Evolutionary conservation across 345 rosid genomes (phyloP).

Genomic region (Acer negundo): DNA sequence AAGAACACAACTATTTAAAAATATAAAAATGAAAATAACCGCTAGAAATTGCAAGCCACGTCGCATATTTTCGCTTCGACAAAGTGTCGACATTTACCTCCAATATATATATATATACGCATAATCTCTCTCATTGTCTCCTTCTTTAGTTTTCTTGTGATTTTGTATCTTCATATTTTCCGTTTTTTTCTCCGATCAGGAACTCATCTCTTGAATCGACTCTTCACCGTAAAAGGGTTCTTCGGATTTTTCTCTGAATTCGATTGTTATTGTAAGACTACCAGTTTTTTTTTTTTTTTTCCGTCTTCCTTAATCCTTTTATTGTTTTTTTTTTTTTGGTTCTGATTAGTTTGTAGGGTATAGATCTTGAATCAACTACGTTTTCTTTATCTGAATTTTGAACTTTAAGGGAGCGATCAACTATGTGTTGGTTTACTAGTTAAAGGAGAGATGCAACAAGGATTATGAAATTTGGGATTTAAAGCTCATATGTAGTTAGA

Average conservation of each 20-base stretch:
- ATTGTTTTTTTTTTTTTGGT: background rate
- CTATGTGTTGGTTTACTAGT: background rate
- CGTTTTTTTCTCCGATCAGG: constrained; percentile 12
- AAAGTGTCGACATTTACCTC: constrained; percentile 6
- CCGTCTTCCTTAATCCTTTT: background rate
- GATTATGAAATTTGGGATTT: constrained; percentile 4
- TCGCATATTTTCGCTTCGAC: background rate
- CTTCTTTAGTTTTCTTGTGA: background rate
- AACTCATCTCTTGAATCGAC: background rate
- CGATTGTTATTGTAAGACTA: constrained; percentile 7
- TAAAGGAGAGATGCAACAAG: background rate
- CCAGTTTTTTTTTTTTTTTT: background rate
- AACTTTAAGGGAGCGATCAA: background rate
- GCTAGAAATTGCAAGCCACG: constrained; percentile 13
- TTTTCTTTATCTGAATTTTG: background rate
- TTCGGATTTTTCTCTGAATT: background rate
- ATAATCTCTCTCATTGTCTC: background rate
- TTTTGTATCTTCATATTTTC: background rate
- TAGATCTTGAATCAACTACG: constrained; percentile 12
- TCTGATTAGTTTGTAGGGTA: constrained; percentile 1
- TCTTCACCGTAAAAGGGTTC: background rate
- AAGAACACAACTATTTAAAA: background rate
- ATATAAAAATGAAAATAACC: background rate
- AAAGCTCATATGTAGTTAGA: background rate
- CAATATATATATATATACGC: background rate